Evolutionary conservation across 2,329 filamentous ascomycete genomes (phyloP).

Genomic region (Paecilomyces fulvus): DNA sequence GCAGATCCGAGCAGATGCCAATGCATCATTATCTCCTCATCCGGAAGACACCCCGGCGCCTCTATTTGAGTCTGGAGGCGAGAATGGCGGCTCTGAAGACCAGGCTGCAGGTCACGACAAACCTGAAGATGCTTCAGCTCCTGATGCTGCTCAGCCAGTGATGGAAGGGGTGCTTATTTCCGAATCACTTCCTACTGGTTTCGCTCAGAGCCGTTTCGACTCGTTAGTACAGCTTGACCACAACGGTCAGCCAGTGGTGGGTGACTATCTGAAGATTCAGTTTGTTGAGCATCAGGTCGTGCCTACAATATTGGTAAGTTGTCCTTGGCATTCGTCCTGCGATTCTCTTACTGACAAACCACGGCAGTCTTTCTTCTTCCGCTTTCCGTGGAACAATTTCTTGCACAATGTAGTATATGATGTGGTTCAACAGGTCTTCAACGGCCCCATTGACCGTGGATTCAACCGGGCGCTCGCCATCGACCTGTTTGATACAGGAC

Average conservation of each 20-base stretch:
- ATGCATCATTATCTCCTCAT: conserved; percentile 41
- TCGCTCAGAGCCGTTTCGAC: neutral
- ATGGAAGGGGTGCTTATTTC: neutral
- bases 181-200: neutral
- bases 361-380: conserved; percentile 85
- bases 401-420: conserved; percentile 98
- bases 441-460: conserved; percentile 92
- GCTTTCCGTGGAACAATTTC: conserved; percentile 99
- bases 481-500: conserved; percentile 83
- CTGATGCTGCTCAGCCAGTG: conserved; percentile 9
- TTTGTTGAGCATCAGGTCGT: conserved; percentile 94
- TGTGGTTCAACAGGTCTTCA: conserved; percentile 97
- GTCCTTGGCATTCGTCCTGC: neutral
- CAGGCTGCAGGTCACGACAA: conserved; percentile 8
- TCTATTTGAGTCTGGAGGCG: conserved; percentile 46
- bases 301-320: conserved; percentile 80
- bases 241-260: conserved; percentile 70
- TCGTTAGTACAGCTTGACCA: conserved; percentile 49
- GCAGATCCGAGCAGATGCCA: neutral
- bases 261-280: conserved; percentile 89
- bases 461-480: conserved; percentile 86
- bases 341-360: conserved; percentile 6
- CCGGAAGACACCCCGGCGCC: conserved; percentile 62
- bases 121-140: conserved; percentile 11
- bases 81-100: conserved; percentile 11